phyloP scores from a whole-genome alignment of 2,329 filamentous ascomycete genomes.

The Tothia fuscella region DNA sequence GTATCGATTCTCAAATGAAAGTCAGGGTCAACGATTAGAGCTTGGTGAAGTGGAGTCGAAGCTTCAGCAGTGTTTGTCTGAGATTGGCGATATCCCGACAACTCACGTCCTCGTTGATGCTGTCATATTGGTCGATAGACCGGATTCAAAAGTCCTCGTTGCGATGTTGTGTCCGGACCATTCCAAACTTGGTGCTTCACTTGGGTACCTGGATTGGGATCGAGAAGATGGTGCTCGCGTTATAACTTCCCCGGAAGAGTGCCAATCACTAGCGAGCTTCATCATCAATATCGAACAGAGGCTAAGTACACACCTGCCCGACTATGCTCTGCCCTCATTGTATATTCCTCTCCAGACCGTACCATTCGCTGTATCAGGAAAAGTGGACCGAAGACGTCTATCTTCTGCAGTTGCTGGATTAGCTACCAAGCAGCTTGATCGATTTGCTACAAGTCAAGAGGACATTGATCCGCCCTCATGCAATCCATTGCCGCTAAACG shows the following conservation, averaged over 20 bases:
- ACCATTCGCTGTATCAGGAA: conserved; percentile 51
- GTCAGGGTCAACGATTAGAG: conserved; percentile 80
- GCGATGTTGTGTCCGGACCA: no score
- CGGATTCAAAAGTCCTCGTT: background rate
- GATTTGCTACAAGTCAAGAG: no score
- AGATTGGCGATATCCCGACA: conserved; percentile 58
- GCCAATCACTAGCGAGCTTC: background rate
- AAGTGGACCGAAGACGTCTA: background rate
- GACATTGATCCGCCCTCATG: no score
- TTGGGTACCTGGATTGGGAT: no score
- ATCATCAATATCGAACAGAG: background rate
- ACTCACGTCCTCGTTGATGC: background rate
- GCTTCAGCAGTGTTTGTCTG: conserved; percentile 39
- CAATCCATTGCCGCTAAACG: no score
- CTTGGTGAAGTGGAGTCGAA: conserved; percentile 83
- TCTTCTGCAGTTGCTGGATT: background rate
- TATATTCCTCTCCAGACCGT: conserved; percentile 59
- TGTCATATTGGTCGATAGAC: no score
- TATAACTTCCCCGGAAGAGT: background rate
- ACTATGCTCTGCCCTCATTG: conserved; percentile 85
- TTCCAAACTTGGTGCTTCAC: no score
- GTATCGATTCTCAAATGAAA: conserved; percentile 85
- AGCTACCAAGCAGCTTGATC: background rate
- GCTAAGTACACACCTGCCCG: conserved; percentile 33
- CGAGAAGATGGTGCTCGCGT: no score